These are phyloP conservation scores for Hevea brasiliensis DNA, from an alignment of 345 rosid genomes.

Conservation along the genomic window DNA sequence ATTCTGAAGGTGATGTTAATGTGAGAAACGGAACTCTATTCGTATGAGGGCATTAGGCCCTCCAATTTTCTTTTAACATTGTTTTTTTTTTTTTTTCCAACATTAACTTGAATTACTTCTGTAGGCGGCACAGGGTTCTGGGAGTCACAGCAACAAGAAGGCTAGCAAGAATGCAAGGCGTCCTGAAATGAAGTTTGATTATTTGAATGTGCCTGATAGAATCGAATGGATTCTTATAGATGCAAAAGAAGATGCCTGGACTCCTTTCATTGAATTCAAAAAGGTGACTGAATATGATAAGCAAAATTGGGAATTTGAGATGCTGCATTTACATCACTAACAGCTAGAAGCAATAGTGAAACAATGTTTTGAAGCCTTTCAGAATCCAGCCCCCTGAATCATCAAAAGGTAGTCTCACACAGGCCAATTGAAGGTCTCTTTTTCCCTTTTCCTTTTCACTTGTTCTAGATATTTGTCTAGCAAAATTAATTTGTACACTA, in stretches of 20 bases:
- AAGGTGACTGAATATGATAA: slow-evolving; percentile 43
- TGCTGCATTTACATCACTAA: slow-evolving; percentile 39
- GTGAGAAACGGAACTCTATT: slow-evolving; percentile 34
- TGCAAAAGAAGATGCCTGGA: slow-evolving; percentile 43
- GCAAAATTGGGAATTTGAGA: slow-evolving; percentile 61
- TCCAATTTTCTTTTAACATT: neutral
- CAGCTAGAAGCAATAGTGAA: slow-evolving; percentile 13
- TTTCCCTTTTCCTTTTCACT: neutral
- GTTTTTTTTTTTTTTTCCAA: neutral
- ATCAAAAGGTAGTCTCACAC: neutral
- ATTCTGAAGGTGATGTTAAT: slow-evolving; percentile 24
- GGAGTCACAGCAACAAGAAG: slow-evolving; percentile 36
- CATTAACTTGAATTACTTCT: slow-evolving; percentile 1
- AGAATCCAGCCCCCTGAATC: neutral
- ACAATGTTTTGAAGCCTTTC: neutral
- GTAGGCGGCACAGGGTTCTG: slow-evolving; percentile 37
- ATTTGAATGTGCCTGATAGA: slow-evolving; percentile 46
- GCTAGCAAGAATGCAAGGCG: slow-evolving; percentile 15
- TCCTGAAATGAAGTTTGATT: slow-evolving; percentile 43
- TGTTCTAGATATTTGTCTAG: neutral
- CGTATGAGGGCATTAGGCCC: neutral
- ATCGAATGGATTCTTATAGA: slow-evolving; percentile 53
- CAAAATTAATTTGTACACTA: neutral
- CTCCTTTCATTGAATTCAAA: slow-evolving; percentile 39
- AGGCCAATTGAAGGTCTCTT: neutral